A percentile compares a stretch with the other conserved stretches of the same genome.
Evolutionary conservation across 2,329 filamentous ascomycete species (phyloP).

Genomic region (Aschersonia sp.): DNA sequence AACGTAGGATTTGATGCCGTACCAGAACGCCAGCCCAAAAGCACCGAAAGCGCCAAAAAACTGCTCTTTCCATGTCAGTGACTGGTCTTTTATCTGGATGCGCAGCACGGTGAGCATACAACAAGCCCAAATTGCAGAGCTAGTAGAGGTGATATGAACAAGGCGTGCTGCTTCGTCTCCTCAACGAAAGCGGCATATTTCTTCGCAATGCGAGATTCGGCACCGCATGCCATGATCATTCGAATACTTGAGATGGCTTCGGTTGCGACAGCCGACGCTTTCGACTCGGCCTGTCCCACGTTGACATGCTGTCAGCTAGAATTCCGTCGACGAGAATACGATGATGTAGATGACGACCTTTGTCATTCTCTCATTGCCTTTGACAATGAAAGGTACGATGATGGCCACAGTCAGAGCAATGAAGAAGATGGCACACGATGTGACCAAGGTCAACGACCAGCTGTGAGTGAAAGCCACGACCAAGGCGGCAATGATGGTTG

Average conservation of each 20-base stretch:
- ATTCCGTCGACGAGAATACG: not conserved
- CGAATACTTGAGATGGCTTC: slow-evolving; percentile 45
- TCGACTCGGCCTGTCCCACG: slow-evolving; percentile 30
- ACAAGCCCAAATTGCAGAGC: slow-evolving; percentile 38
- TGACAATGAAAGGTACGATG: slow-evolving; percentile 41
- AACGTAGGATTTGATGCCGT: slow-evolving; percentile 35
- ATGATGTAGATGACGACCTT: slow-evolving; percentile 13
- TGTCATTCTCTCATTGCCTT: slow-evolving; percentile 29
- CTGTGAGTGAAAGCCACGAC: slow-evolving; percentile 41
- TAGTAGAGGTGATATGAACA: slow-evolving; percentile 33
- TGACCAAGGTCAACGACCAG: slow-evolving; percentile 47
- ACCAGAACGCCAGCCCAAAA: slow-evolving; percentile 49
- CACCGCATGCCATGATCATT: slow-evolving; percentile 49
- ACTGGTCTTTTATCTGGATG: not conserved
- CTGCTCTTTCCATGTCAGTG: slow-evolving; percentile 8
- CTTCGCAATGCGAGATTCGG: slow-evolving; percentile 36
- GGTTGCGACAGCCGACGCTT: slow-evolving; percentile 43
- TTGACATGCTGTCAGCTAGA: not conserved
- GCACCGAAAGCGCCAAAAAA: slow-evolving; percentile 39
- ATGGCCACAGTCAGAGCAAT: slow-evolving; percentile 32
- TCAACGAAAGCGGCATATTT: slow-evolving; percentile 41
- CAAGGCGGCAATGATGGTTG: slow-evolving; percentile 37
- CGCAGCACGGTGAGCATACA: slow-evolving; percentile 9
- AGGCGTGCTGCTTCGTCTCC: slow-evolving; percentile 35
- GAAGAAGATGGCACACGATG: slow-evolving; percentile 40